A percentile compares a stretch with the other conserved stretches of the same genome.
Evolutionary conservation across 2,329 filamentous ascomycete genomes (phyloP).

Genomic region (Colletotrichum gigasporum): DNA sequence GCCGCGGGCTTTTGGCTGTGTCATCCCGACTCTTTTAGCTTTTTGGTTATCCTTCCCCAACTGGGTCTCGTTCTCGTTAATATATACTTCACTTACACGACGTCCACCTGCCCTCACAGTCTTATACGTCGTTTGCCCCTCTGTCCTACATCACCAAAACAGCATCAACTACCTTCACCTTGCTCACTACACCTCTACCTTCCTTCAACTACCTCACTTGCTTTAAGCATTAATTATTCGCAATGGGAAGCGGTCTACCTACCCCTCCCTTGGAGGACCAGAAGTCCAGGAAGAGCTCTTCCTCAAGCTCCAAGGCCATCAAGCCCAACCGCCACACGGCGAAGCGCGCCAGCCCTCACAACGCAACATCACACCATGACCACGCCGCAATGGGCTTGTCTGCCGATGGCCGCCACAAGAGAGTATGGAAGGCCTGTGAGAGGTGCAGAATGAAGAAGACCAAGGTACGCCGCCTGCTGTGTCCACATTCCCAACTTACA

Average conservation of each 20-base stretch:
- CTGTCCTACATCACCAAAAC: conserved; percentile 6
- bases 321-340: conserved; percentile 61
- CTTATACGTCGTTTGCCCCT: conserved; percentile 25
- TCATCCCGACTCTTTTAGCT: conserved; percentile 28
- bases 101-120: not conserved
- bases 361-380: conserved; percentile 48
- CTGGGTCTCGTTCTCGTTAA: conserved; percentile 25
- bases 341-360: conserved; percentile 58
- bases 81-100: conserved; percentile 30
- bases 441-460: conserved; percentile 76
- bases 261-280: conserved; percentile 62
- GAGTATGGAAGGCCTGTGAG: conserved; percentile 74
- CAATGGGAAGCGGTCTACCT: conserved; percentile 62
- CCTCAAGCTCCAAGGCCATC: conserved; percentile 53
- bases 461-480: conserved; percentile 57
- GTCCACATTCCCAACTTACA: not conserved
- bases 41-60: conserved; percentile 19
- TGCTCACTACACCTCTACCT: not conserved
- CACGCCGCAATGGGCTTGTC: conserved; percentile 47
- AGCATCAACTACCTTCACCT: not conserved
- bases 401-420: conserved; percentile 66
- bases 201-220: not conserved
- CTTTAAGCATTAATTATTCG: conserved; percentile 30
- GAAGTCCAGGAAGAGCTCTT: conserved; percentile 51
- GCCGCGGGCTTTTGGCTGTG: conserved; percentile 29